A percentile compares a stretch with the other conserved stretches of the same genome.
phyloP scores from a whole-genome alignment of 2,329 filamentous ascomycete species.

The Lojkania enalia region DNA sequence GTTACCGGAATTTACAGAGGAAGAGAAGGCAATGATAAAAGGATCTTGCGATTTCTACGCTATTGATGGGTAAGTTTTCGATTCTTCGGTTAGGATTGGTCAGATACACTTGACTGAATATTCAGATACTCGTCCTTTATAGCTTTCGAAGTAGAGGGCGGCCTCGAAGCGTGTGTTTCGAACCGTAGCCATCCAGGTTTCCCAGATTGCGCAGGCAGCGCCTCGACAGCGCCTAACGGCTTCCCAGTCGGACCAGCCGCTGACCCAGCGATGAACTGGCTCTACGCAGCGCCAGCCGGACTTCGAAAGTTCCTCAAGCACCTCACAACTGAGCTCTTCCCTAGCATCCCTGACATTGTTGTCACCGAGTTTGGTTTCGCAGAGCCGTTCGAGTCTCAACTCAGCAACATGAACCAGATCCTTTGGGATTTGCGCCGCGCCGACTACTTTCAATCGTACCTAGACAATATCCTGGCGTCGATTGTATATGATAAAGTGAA shows the following conservation, averaged over 20 bases:
- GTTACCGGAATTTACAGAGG: slow-evolving; percentile 42
- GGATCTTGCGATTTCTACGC: slow-evolving; percentile 51
- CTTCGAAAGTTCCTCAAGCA: slow-evolving; percentile 48
- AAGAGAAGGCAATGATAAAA: slow-evolving; percentile 48
- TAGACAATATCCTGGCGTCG: slow-evolving; percentile 47
- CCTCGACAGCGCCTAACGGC: slow-evolving; percentile 41
- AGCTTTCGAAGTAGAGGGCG: slow-evolving; percentile 36
- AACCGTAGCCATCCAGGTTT: slow-evolving; percentile 47
- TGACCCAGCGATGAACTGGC: slow-evolving; percentile 48
- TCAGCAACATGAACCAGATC: slow-evolving; percentile 33
- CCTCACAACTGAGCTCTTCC: slow-evolving; percentile 50
- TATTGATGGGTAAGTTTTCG: slow-evolving; percentile 42
- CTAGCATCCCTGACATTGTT: slow-evolving; percentile 46
- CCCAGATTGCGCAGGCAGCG: slow-evolving; percentile 47
- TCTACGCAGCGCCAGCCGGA: slow-evolving; percentile 46
- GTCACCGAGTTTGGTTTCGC: slow-evolving; percentile 49
- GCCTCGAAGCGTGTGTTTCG: slow-evolving; percentile 45
- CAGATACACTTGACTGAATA: not conserved
- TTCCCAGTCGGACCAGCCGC: slow-evolving; percentile 52
- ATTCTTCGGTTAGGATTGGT: not conserved
- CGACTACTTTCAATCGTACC: slow-evolving; percentile 49
- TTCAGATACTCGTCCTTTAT: slow-evolving; percentile 35
- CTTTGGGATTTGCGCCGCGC: slow-evolving; percentile 47
- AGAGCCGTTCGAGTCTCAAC: slow-evolving; percentile 46
- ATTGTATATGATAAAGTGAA: slow-evolving; percentile 46